phyloP scores from a whole-genome alignment of 495 filamentous ascomycete species.

The Cetradonia linearis region DNA sequence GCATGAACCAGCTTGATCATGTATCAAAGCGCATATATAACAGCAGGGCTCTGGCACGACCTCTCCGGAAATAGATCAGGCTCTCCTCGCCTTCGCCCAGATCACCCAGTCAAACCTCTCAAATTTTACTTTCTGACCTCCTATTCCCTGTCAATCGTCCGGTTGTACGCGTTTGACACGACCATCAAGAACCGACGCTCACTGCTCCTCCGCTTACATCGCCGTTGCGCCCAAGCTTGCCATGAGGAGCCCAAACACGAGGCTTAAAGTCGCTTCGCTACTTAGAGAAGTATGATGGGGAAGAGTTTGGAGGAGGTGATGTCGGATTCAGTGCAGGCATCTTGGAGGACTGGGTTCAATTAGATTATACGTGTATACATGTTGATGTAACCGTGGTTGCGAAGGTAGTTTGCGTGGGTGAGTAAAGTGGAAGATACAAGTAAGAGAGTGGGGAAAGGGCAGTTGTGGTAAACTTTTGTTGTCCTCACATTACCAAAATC shows the following conservation, averaged over 20 bases:
- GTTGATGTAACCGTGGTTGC: not conserved
- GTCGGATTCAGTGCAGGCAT: not conserved
- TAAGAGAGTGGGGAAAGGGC: too few relatives aligned
- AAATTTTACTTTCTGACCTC: not conserved
- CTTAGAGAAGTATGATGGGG: not conserved
- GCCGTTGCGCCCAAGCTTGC: conserved; percentile 1
- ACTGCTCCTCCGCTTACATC: not conserved
- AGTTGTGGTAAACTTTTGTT: too few relatives aligned
- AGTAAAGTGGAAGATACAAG: too few relatives aligned
- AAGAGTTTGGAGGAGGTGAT: not conserved
- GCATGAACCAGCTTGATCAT: too few relatives aligned
- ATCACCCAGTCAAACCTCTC: conserved; percentile 2
- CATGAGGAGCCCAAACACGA: not conserved
- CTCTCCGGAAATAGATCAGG: too few relatives aligned
- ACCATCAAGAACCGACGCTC: not conserved
- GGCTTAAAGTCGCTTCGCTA: not conserved
- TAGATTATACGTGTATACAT: not conserved
- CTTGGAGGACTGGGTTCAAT: not conserved
- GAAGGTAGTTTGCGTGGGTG: too few relatives aligned
- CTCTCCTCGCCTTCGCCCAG: conserved; percentile 2
- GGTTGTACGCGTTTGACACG: not conserved
- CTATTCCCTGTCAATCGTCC: not conserved
- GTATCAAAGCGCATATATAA: too few relatives aligned
- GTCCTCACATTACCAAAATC: too few relatives aligned
- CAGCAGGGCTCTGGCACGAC: too few relatives aligned